A percentile compares a stretch with the other conserved stretches of the same genome.
phyloP scores from a whole-genome alignment of 768 basidiomycete species.

The Imleria badia region DNA sequence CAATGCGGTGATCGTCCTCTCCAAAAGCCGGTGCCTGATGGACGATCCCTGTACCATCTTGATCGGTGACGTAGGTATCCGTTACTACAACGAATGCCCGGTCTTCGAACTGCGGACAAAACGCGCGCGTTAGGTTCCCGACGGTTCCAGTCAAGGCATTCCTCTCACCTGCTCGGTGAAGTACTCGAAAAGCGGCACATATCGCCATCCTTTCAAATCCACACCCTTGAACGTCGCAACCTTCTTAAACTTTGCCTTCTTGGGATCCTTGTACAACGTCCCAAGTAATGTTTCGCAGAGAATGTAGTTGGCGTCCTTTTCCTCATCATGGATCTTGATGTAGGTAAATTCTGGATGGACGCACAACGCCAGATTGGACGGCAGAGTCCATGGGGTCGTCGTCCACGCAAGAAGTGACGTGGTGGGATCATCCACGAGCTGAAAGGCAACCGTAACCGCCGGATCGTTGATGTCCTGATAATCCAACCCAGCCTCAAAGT shows the following conservation, averaged over 20 bases:
- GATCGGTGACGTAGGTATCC: conserved; percentile 91
- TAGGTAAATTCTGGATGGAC: conserved; percentile 96
- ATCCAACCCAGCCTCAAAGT: conserved; percentile 93
- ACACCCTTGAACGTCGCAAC: conserved; percentile 82
- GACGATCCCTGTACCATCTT: conserved; percentile 96
- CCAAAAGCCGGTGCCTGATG: conserved; percentile 99
- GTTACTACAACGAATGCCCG: conserved; percentile 85
- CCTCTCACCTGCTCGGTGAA: conserved; percentile 84
- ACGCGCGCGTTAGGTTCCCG: background rate
- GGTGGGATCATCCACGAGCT: conserved; percentile 86
- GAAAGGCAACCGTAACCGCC: conserved; percentile 91
- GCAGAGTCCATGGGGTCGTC: conserved; percentile 98
- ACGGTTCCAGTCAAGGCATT: background rate
- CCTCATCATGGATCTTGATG: conserved; percentile 93
- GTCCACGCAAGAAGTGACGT: conserved; percentile 97
- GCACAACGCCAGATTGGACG: conserved; percentile 92
- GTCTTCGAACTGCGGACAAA: conserved; percentile 70
- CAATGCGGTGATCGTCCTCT: conserved; percentile 97
- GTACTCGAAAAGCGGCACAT: conserved; percentile 93
- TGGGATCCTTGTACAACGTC: conserved; percentile 94
- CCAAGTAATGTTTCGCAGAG: conserved; percentile 83
- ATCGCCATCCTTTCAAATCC: conserved; percentile 96
- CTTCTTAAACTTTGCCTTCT: conserved; percentile 96
- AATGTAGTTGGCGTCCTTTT: conserved; percentile 86
- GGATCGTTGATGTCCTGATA: conserved; percentile 96